These are phyloP conservation scores for Mortierella sp. DNA, from an alignment of 371 early-diverging fungal genomes.

Conservation along the genomic window DNA sequence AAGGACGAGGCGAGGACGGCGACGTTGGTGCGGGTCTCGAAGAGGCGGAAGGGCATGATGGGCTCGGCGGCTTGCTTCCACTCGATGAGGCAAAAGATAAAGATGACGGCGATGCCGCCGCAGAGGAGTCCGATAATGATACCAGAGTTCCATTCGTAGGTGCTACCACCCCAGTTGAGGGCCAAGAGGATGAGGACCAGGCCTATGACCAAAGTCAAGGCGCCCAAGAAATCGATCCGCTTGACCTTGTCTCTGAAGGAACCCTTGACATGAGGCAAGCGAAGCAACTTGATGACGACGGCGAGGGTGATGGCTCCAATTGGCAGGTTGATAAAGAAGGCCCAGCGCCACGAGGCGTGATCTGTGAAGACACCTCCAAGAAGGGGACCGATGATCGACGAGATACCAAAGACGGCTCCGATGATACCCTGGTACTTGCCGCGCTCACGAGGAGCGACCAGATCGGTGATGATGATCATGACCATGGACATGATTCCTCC, in stretches of 20 bases:
- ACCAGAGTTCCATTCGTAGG: constrained; percentile 36
- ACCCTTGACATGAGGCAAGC: constrained; percentile 42
- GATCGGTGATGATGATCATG: constrained; percentile 60
- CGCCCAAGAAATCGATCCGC: constrained; percentile 74
- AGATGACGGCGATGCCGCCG: constrained; percentile 57
- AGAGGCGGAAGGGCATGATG: constrained; percentile 61
- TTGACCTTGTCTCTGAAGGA: constrained; percentile 63
- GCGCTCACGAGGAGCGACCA: constrained; percentile 59
- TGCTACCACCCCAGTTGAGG: constrained; percentile 61
- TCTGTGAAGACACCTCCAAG: constrained; percentile 75
- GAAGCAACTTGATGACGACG: constrained; percentile 56
- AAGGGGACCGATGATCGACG: constrained; percentile 76
- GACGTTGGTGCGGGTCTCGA: constrained; percentile 39
- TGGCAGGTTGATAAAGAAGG: constrained; percentile 69
- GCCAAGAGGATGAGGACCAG: constrained; percentile 62
- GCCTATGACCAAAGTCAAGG: constrained; percentile 45
- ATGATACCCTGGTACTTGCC: constrained; percentile 62
- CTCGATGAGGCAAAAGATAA: constrained; percentile 60
- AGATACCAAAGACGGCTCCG: constrained; percentile 61
- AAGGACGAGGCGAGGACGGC: constrained; percentile 52
- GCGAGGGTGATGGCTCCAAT: constrained; percentile 60
- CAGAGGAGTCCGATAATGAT: constrained; percentile 63
- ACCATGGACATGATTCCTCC: constrained; percentile 63
- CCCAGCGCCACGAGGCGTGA: constrained; percentile 76
- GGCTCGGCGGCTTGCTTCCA: constrained; percentile 66